Evolutionary conservation across 768 basidiomycete genomes (phyloP), one percentile per base, ranked within the genome.

Genomic region (Mrakia frigida): DNA sequence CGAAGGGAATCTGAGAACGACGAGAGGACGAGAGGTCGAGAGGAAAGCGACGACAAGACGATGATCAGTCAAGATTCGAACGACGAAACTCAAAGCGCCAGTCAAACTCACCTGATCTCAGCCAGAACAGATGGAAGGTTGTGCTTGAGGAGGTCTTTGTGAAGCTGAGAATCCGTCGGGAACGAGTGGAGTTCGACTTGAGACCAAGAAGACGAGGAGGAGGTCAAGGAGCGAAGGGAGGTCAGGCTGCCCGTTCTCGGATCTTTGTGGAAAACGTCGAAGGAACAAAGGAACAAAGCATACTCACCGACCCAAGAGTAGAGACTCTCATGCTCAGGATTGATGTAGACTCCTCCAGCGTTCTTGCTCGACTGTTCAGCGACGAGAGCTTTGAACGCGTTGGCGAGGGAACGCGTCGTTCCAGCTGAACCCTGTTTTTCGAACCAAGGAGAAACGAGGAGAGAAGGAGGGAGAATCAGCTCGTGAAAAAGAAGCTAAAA

Each of bases 331-430:
- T 79, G 82, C n/a, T 89, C 88, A 25, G 86, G 87, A 18, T 90
- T 87, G 82, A 92, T 85, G 81, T 89, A 90, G 89, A 90, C 92
- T 16, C 90, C 91, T 0, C 91, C 83, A 75, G 88, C 87, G 70
- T 83, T 86, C 69, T 88, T 81, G 65, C 86, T 84, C 16, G 61
- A 63, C 31, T 63, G 61, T 16, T 63, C 23, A 5, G 31, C 53
- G 61, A 37, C 23, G 21, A 14, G 28, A 0, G 11, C 33, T 28
- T 52, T 69, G 39, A 25, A 25, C 35, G 72, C 73, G 16, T 72
- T 60, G 14, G 69, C 25, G 6, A 59, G 35, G 6, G 7, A 33
- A 25, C 60, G 41, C 41, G 67, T 35, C 50, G 50, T n/a, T 21
- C 53, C 31, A 18, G 75, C 50, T 21, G 74, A 75, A 14, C 84